Percentiles rank a stretch among this genome's conserved stretches.
Evolutionary conservation across 176 grass and related monocot genomes (phyloP).

Genomic region (Otatea glauca): DNA sequence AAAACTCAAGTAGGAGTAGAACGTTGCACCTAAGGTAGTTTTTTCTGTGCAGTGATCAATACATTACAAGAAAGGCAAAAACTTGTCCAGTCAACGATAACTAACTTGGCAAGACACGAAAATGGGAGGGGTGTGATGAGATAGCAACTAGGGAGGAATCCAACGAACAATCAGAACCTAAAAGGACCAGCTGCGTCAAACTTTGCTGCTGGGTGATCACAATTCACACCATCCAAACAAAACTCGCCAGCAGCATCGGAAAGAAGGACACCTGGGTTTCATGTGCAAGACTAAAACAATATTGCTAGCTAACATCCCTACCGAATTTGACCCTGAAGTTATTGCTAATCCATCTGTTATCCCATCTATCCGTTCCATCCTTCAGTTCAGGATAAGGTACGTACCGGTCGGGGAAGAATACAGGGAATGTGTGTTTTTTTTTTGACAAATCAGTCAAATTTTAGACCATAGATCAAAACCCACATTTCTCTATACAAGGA

Average conservation of each 20-base stretch:
- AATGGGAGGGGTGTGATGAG: background rate
- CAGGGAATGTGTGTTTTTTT: no score
- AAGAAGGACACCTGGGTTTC: slow-evolving; percentile 46
- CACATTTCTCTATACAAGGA: no score
- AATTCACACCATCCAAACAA: slow-evolving; percentile 14
- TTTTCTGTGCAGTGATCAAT: background rate
- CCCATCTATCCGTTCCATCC: background rate
- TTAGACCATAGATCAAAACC: no score
- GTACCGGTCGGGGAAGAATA: background rate
- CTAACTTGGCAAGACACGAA: slow-evolving; percentile 36
- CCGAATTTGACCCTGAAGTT: background rate
- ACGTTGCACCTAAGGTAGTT: background rate
- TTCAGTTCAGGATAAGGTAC: background rate
- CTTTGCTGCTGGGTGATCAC: slow-evolving; percentile 26
- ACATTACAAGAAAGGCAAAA: background rate
- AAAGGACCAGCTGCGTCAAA: background rate
- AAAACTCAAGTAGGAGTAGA: background rate
- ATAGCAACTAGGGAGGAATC: slow-evolving; percentile 45
- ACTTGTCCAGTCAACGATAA: slow-evolving; percentile 18
- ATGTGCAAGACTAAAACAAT: background rate
- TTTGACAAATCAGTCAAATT: no score
- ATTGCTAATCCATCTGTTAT: background rate
- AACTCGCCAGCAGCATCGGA: slow-evolving; percentile 29
- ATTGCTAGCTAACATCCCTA: background rate
- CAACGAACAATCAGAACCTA: background rate